Conservation (phyloP, 768 basidiomycete genomes). For the Coprinopsis marcescibilis region DNA sequence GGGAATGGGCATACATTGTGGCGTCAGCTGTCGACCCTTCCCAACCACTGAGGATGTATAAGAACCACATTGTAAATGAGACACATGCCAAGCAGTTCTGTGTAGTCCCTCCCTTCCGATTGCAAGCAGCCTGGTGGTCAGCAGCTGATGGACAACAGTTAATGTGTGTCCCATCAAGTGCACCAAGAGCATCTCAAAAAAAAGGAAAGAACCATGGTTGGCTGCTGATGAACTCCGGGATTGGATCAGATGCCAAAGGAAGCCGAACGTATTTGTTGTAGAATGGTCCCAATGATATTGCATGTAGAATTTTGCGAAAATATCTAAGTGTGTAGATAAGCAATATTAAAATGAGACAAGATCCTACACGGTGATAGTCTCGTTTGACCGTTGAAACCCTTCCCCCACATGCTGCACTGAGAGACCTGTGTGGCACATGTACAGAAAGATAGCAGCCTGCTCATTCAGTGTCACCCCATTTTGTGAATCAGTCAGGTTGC, state of each 20-base stretch:
- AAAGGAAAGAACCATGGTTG: conserved; percentile 23
- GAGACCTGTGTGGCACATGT: conserved; percentile 1
- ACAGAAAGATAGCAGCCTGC: conserved; percentile 9
- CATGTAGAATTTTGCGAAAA: neutral
- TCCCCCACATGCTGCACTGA: conserved; percentile 3
- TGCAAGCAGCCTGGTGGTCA: conserved; percentile 16
- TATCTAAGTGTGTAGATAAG: conserved; percentile 24
- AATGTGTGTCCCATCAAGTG: conserved; percentile 31
- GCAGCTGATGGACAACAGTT: conserved; percentile 9
- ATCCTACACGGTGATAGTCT: conserved; percentile 1
- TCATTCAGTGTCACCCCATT: conserved; percentile 2
- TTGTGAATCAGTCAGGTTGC: conserved; percentile 15
- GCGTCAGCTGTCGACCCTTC: conserved; percentile 35
- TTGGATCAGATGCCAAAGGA: conserved; percentile 14
- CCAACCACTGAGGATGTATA: conserved; percentile 34
- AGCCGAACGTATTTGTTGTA: conserved; percentile 14
- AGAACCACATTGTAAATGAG: conserved; percentile 28
- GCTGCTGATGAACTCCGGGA: conserved; percentile 14
- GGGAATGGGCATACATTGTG: conserved; percentile 25
- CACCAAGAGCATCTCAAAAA: conserved; percentile 19
- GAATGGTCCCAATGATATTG: conserved; percentile 5
- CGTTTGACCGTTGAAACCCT: conserved; percentile 7
- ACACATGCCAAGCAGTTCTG: conserved; percentile 33
- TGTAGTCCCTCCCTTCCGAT: conserved; percentile 28
- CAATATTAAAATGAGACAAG: conserved; percentile 9